Evolutionary conservation across 257 asterid genomes (phyloP), one percentile per base, ranked within the genome.

Genomic region (Pogostemon cablin): DNA sequence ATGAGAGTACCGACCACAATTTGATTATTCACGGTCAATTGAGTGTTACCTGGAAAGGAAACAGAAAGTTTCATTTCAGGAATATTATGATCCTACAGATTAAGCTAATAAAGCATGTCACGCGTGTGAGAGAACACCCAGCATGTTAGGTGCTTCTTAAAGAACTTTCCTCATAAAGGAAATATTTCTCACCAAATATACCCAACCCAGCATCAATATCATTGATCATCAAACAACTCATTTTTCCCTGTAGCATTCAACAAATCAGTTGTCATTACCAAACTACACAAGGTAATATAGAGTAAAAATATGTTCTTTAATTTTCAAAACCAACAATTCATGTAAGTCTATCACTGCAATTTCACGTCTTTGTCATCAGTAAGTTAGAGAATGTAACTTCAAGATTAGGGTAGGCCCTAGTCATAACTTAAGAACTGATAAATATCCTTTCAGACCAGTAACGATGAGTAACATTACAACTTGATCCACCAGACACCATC

Each of bases 121-220:
- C 39, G 48, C 61, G 5, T 46, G 12, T 46, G 20, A 47, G 34
- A 35, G 10, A 59, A 59, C 62, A 25, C 41, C 4, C 38, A 8
- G 54, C 4, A 12, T 5, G 20, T 32, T 39, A 69, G 44, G 53
- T 64, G 64, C 55, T 62, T 3, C 7, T 65, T 4, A 37, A 54
- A 39, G 48, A 76, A 74, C 10, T 50, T 42, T 32, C 37, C 65
- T 53, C 47, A 50, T 67, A 64, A 42, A 62, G 17, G 49, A 61
- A 69, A 7, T 41, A 57, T 63, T 17, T 78, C 96, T 82, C 79
- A 93, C 98, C 96, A 74, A 87, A 93, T 90, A 96, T 88, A 72
- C 98, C 98, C 68, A 93, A 87, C 71, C 98, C 98, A 54, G 98
- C 98, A 77, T 93, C 98, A 77, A 93, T 86, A 75, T 93, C 98